A percentile compares a stretch with the other conserved stretches of the same genome.
These are phyloP conservation scores for Wickerhamiella azyma DNA, from an alignment of 805 yeast species.

Conservation along the genomic window DNA sequence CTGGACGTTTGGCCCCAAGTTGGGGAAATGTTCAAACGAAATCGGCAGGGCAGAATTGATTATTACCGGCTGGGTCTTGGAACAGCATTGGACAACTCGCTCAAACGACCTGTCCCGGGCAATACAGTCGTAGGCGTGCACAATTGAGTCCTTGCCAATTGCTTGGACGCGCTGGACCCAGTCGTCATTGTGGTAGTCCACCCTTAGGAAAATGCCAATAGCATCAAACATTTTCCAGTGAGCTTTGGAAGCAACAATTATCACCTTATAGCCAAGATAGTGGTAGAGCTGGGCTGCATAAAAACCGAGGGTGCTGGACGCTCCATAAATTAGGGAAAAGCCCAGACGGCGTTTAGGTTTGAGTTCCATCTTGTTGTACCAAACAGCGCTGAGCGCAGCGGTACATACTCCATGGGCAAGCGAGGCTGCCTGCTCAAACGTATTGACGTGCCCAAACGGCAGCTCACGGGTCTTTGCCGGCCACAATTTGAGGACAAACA, in stretches of 20 bases:
- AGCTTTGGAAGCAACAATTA: slow-evolving; percentile 39
- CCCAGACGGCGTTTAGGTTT: slow-evolving; percentile 19
- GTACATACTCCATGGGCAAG: slow-evolving; percentile 42
- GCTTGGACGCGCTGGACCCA: slow-evolving; percentile 32
- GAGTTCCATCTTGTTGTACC: slow-evolving; percentile 23
- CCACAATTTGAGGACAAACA: slow-evolving; percentile 23
- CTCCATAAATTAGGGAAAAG: slow-evolving; percentile 27
- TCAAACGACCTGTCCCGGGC: slow-evolving; percentile 13
- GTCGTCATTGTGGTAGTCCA: slow-evolving; percentile 34
- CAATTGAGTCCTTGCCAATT: slow-evolving; percentile 17
- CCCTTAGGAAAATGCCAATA: slow-evolving; percentile 38
- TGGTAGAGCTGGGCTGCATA: slow-evolving; percentile 48
- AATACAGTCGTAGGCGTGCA: slow-evolving; percentile 21
- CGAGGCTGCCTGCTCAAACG: slow-evolving; percentile 55
- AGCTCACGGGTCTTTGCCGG: slow-evolving; percentile 19
- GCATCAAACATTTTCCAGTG: slow-evolving; percentile 30
- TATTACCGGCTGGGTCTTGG: slow-evolving; percentile 4
- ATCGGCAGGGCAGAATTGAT: background rate
- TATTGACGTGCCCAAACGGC: slow-evolving; percentile 30
- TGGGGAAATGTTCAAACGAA: background rate
- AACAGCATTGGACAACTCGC: slow-evolving; percentile 9
- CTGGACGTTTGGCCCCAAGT: slow-evolving; percentile 2
- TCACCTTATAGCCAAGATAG: slow-evolving; percentile 33
- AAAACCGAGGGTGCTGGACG: slow-evolving; percentile 50
- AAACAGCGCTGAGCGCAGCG: slow-evolving; percentile 29